Evolutionary conservation across 2,329 filamentous ascomycete species (phyloP).

Genomic region (Stagonosporopsis vannaccii): DNA sequence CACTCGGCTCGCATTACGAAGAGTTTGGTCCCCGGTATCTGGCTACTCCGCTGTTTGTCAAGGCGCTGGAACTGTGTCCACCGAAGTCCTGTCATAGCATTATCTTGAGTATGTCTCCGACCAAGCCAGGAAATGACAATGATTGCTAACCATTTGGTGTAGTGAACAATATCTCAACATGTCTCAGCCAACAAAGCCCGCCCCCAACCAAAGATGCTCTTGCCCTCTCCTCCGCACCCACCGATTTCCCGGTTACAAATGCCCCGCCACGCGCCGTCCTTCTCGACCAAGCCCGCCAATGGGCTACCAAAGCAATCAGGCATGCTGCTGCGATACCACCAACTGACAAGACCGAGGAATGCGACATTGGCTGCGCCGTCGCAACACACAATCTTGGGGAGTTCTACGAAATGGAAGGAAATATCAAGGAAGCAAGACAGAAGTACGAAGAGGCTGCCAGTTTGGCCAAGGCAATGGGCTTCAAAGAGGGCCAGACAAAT

Average conservation of each 20-base stretch:
- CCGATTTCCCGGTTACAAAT: constrained; percentile 46
- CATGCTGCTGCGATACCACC: constrained; percentile 71
- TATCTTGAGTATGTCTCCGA: constrained; percentile 68
- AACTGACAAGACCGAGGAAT: constrained; percentile 75
- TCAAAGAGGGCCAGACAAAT: constrained; percentile 54
- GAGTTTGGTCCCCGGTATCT: constrained; percentile 77
- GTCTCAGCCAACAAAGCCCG: constrained; percentile 71
- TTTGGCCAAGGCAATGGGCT: constrained; percentile 60
- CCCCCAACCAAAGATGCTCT: constrained; percentile 34
- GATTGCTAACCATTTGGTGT: constrained; percentile 18
- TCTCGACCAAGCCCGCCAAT: constrained; percentile 74
- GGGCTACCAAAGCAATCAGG: constrained; percentile 78
- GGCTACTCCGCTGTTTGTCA: constrained; percentile 84
- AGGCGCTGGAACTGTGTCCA: constrained; percentile 75
- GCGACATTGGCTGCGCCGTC: constrained; percentile 81
- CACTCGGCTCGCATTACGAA: constrained; percentile 79
- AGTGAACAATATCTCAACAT: constrained; percentile 83
- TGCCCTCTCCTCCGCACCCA: constrained; percentile 43
- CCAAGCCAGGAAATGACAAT: neutral
- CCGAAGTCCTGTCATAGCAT: constrained; percentile 76
- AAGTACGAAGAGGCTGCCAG: constrained; percentile 73
- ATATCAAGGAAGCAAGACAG: constrained; percentile 68
- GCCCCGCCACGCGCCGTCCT: constrained; percentile 65
- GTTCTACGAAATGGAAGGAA: constrained; percentile 77
- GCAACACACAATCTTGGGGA: constrained; percentile 88